Conservation (phyloP, 2,329 filamentous ascomycete genomes). For the Fusarium albosuccineum region DNA sequence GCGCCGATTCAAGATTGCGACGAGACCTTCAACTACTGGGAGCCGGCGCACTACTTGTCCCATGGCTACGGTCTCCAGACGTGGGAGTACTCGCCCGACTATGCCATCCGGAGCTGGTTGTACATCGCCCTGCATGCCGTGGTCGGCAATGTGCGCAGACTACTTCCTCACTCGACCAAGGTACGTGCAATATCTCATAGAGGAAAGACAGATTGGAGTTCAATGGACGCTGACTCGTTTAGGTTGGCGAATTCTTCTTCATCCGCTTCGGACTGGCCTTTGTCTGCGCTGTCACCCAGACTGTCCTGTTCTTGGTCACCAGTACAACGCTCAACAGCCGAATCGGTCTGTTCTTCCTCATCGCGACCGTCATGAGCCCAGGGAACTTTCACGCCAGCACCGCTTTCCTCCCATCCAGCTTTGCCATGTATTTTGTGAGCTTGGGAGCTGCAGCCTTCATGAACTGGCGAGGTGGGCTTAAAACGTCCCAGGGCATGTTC, state of each 20-base stretch:
- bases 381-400: slow-evolving; percentile 94
- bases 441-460: slow-evolving; percentile 90
- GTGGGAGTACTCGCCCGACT: slow-evolving; percentile 98
- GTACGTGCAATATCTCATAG: slow-evolving; percentile 46
- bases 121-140: slow-evolving; percentile 86
- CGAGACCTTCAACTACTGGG: slow-evolving; percentile 99
- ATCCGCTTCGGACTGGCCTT: slow-evolving; percentile 82
- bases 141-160: slow-evolving; percentile 73
- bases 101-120: slow-evolving; percentile 94
- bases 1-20: slow-evolving; percentile 98
- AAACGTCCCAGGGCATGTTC: slow-evolving; percentile 85
- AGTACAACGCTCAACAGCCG: slow-evolving; percentile 82
- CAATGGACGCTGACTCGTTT: slow-evolving; percentile 16
- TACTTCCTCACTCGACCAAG: slow-evolving; percentile 74
- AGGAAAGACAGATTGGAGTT: not conserved
- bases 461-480: slow-evolving; percentile 85
- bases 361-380: slow-evolving; percentile 82
- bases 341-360: slow-evolving; percentile 86
- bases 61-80: slow-evolving; percentile 96
- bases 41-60: slow-evolving; percentile 92
- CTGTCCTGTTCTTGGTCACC: slow-evolving; percentile 82
- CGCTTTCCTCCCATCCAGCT: slow-evolving; percentile 91
- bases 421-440: slow-evolving; percentile 95
- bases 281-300: slow-evolving; percentile 84
- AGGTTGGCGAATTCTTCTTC: slow-evolving; percentile 86